Percentiles rank a stretch among this genome's conserved stretches.
Evolutionary conservation across 2,329 filamentous ascomycete genomes (phyloP).

Genomic region (Triangularia setosa): DNA sequence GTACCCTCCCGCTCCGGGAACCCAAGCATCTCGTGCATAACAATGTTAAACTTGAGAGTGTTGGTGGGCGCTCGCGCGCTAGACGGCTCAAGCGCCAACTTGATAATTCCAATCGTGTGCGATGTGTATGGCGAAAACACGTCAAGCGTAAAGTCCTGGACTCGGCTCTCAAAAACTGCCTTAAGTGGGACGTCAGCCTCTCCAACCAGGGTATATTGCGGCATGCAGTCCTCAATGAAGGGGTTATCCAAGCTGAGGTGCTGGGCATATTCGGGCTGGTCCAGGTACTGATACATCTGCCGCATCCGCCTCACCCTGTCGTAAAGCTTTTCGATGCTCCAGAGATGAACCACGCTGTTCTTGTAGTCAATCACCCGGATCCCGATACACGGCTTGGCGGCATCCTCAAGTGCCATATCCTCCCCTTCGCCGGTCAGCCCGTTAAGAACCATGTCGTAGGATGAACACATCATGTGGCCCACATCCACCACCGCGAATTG

Average conservation of each 20-base stretch:
- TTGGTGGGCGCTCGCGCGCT: conserved; percentile 87
- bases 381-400: conserved; percentile 84
- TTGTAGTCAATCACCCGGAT: conserved; percentile 89
- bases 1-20: conserved; percentile 95
- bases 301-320: conserved; percentile 87
- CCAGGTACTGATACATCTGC: conserved; percentile 94
- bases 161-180: conserved; percentile 89
- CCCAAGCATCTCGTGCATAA: conserved; percentile 93
- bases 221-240: conserved; percentile 86
- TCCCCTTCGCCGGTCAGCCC: conserved; percentile 81
- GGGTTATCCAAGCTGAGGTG: conserved; percentile 92
- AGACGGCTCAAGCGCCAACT: conserved; percentile 87
- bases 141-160: conserved; percentile 90
- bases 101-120: conserved; percentile 84
- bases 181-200: conserved; percentile 89
- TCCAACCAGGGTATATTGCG: conserved; percentile 85
- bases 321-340: conserved; percentile 90
- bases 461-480: conserved; percentile 84
- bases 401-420: conserved; percentile 74
- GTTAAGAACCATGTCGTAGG: conserved; percentile 94
- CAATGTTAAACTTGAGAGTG: conserved; percentile 95
- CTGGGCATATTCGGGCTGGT: conserved; percentile 89
- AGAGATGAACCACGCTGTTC: conserved; percentile 79
- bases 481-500: conserved; percentile 90
- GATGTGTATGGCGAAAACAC: conserved; percentile 89